Conservation (phyloP, 495 filamentous ascomycete genomes). For the Cetradonia linearis region DNA sequence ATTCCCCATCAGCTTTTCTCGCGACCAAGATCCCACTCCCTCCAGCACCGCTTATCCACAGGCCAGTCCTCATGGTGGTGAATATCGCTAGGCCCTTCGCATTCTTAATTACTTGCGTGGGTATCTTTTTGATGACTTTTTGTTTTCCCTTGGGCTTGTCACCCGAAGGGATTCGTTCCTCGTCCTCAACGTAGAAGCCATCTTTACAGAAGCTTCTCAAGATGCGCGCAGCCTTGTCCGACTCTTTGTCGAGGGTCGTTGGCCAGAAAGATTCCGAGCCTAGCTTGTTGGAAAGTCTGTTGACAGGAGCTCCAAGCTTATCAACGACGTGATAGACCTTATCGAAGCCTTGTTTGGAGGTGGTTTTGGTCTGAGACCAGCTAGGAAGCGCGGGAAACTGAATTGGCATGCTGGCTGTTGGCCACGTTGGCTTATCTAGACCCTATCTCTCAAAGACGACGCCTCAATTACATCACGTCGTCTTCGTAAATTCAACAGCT, state of each 20-base stretch:
- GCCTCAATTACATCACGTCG: neutral
- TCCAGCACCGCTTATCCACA: slow-evolving; percentile 84
- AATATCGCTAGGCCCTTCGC: slow-evolving; percentile 85
- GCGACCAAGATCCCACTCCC: slow-evolving; percentile 74
- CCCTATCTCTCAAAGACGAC: neutral
- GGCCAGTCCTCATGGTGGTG: slow-evolving; percentile 83
- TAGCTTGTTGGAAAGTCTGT: slow-evolving; percentile 60
- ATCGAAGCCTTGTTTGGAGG: slow-evolving; percentile 43
- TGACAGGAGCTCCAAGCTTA: slow-evolving; percentile 57
- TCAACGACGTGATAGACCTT: slow-evolving; percentile 45
- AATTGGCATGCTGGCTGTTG: slow-evolving; percentile 22
- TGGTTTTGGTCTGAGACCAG: slow-evolving; percentile 27
- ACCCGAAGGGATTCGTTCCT: slow-evolving; percentile 19
- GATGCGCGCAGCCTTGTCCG: slow-evolving; percentile 74
- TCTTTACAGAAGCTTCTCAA: slow-evolving; percentile 70
- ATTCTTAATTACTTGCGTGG: slow-evolving; percentile 65
- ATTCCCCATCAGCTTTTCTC: slow-evolving; percentile 62
- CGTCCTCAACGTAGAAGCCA: slow-evolving; percentile 47
- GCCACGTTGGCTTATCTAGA: slow-evolving; percentile 7
- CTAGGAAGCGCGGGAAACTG: slow-evolving; percentile 19
- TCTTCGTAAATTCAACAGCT: neutral
- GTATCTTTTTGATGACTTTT: slow-evolving; percentile 72
- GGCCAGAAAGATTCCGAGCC: slow-evolving; percentile 78
- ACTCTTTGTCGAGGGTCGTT: slow-evolving; percentile 66
- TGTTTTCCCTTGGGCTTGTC: slow-evolving; percentile 52